phyloP scores from a whole-genome alignment of 192 early-diverging fungal species.

The Funneliformis mosseae region DNA sequence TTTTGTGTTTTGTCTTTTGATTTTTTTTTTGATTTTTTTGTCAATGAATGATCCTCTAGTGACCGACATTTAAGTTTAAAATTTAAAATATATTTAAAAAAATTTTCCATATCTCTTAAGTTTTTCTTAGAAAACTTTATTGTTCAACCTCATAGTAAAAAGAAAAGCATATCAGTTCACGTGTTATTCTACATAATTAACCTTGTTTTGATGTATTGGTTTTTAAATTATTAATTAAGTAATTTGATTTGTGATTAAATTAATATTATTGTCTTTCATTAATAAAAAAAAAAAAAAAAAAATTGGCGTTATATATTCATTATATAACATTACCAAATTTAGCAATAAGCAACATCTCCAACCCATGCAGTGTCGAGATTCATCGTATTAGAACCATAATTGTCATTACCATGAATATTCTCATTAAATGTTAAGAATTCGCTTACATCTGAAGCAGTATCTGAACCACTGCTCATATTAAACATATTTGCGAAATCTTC shows the following conservation, averaged over 20 bases:
- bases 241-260: not conserved
- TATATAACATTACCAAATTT: not conserved
- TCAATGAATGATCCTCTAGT: constrained; percentile 1
- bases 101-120: constrained; percentile 5
- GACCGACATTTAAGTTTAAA: not conserved
- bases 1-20: not conserved
- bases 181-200: not conserved
- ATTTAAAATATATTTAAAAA: not conserved
- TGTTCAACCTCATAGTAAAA: constrained; percentile 19
- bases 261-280: not conserved
- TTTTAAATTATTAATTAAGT: not conserved
- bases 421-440: constrained; percentile 29
- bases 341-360: constrained; percentile 30
- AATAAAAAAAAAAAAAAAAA: no score
- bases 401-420: not conserved
- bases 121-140: constrained; percentile 2
- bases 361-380: not conserved
- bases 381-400: not conserved
- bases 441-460: constrained; percentile 12
- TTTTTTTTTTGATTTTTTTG: not conserved
- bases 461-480: constrained; percentile 14
- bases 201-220: not conserved
- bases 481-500: constrained; percentile 28
- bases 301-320: not conserved
- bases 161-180: constrained; percentile 19